Base-by-base conservation (phyloP, 176 grass and related monocot genomes). In the Oryza coarctata region DNA sequence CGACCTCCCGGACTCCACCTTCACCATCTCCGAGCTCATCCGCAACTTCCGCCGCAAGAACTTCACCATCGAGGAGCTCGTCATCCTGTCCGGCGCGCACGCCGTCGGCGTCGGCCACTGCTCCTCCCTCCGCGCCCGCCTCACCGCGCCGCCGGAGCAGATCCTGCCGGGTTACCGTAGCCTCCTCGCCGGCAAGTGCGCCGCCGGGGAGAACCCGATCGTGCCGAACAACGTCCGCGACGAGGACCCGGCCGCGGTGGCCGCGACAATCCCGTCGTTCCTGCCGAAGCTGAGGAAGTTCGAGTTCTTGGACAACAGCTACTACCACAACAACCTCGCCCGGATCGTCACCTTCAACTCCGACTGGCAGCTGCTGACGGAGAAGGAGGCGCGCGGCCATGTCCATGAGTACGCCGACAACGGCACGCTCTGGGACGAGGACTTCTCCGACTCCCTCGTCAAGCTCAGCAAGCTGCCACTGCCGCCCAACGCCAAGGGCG, bases 51-150 rank as follows among this genome's bases (percentile, higher is more conserved):
- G 57, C 30, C 83, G 71, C 63, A 94, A 91, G 80, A 92, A 90
- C 82, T 89, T 97, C 63, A 84, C 86, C 0, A 25, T 88, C 3
- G 85, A 86, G 79, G 94, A 97, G 86, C 85, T 97, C 17, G 89
- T 90, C 12, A 87, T 90, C 82, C 70, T 97, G 0, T 88, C 91
- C 25, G 91, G 89, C 45, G 94, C 94, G 30, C 94, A 97, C 81
- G 77, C 88, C 40, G 1, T 97, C 14, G 94, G 91, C 57, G 76
- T 84, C 9, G 88, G 89, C 72, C 94, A 94, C 76, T 97, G 94
- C 80, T 84, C 88, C 0, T 90, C 88, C 9, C 47, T 94, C 8
- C 77, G 74, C 0, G 91, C 52, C 0, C 64, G 94, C 31, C 91
- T 97, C 0, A 76, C 84, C 0, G 69, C 88, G 6, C 83, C 83